A percentile compares a stretch with the other conserved stretches of the same genome.
Evolutionary conservation across 2,329 filamentous ascomycete genomes (phyloP).

Genomic region (Chaetomium strumarium): DNA sequence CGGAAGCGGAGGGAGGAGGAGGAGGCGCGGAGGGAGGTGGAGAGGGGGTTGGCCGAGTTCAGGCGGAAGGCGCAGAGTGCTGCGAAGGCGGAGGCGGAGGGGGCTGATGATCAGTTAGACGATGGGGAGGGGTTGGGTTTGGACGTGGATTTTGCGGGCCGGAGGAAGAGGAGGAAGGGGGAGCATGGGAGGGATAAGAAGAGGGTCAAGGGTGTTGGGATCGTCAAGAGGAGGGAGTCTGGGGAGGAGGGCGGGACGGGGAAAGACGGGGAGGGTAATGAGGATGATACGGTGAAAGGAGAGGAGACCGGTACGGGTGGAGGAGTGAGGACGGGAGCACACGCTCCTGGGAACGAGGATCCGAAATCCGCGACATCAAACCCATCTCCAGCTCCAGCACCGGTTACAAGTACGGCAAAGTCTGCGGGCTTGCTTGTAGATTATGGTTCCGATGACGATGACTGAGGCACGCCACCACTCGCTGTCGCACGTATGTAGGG

Average conservation of each 20-base stretch:
- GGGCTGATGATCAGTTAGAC: slow-evolving; percentile 11
- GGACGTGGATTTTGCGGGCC: slow-evolving; percentile 30
- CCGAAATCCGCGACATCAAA: background rate
- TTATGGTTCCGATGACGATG: slow-evolving; percentile 23
- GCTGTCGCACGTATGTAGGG: no score
- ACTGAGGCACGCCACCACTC: slow-evolving; percentile 5
- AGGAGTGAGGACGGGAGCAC: background rate
- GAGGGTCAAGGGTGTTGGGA: slow-evolving; percentile 23
- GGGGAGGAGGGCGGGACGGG: slow-evolving; percentile 24
- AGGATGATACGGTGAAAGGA: slow-evolving; percentile 11
- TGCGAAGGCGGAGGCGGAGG: slow-evolving; percentile 4
- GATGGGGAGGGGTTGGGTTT: slow-evolving; percentile 26
- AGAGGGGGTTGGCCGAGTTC: slow-evolving; percentile 52
- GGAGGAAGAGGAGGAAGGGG: slow-evolving; percentile 32
- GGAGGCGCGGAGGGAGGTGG: slow-evolving; percentile 47
- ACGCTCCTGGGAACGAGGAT: background rate
- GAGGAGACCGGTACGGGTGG: slow-evolving; percentile 1
- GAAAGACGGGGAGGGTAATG: slow-evolving; percentile 9
- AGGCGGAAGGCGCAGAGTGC: slow-evolving; percentile 29
- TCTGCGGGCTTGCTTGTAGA: slow-evolving; percentile 19
- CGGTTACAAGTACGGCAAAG: slow-evolving; percentile 8
- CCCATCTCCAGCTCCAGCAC: background rate
- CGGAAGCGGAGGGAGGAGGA: slow-evolving; percentile 49
- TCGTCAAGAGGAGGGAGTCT: slow-evolving; percentile 17
- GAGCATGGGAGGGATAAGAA: slow-evolving; percentile 16